Conservation (phyloP, 306 rosid genomes). For the Cicer chorassanicum region DNA sequence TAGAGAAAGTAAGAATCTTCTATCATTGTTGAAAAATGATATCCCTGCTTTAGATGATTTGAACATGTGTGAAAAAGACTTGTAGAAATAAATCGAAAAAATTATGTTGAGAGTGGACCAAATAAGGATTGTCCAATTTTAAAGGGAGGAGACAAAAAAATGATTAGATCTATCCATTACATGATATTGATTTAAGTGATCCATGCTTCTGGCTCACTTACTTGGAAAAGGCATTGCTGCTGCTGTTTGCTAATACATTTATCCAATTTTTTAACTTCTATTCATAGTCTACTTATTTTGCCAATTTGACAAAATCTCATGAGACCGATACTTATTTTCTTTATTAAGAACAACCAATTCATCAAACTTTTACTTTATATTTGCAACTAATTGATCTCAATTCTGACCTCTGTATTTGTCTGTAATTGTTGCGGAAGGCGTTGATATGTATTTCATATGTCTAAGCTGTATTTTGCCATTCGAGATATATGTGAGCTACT, state of each 20-base stretch:
- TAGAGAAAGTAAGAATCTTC: not conserved
- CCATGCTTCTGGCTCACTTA: not conserved
- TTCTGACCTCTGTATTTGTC: not conserved
- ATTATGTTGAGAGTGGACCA: not conserved
- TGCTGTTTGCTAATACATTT: not conserved
- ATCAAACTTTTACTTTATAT: not conserved
- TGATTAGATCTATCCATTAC: not conserved
- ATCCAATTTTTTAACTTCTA: not conserved
- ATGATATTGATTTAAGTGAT: not conserved
- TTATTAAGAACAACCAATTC: not conserved
- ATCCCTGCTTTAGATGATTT: not conserved
- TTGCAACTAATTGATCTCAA: conserved; percentile 22
- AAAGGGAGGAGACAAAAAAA: not conserved
- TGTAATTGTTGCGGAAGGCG: conserved; percentile 19
- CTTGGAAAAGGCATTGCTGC: not conserved
- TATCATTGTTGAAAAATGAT: not conserved
- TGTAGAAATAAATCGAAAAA: not conserved
- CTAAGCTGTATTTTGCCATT: conserved; percentile 12
- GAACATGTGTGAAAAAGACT: not conserved
- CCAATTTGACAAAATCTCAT: not conserved
- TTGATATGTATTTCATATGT: not conserved
- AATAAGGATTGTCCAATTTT: not conserved
- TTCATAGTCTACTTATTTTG: conserved; percentile 15
- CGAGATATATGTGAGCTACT: conserved; percentile 30
- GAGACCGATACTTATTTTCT: not conserved